Base-by-base conservation (phyloP, 169 alveolate species). In the Plasmodium gaboni region DNA sequence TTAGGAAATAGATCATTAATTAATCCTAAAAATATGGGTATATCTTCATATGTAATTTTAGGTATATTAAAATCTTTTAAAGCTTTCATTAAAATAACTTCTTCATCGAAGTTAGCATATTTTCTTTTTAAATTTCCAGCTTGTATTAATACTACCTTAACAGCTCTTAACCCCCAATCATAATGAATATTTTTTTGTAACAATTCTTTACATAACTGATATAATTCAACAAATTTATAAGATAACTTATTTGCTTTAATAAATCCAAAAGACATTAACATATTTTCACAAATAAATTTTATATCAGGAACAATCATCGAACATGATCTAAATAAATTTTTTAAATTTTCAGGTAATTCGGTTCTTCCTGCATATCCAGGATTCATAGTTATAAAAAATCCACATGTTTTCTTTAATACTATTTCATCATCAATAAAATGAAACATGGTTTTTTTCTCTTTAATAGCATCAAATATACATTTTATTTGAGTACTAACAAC, bases 361-460 rank as follows among this genome's bases (percentile, higher is more conserved):
- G 99, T 96, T 90, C 99, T 95, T 64, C 99, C 99, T 38, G 99
- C 99, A 92, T 98, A 98, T 48, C 99, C 99, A 22, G 99, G 99
- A 73, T 98, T 98, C 99, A 97, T 97, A 15, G 99, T 98, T 68
- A 97, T 93, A 88, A 93, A 93, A 28, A 89, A 88, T 13, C 96
- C 97, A 65, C 94, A 88, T 28, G 96, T 94, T 70, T 91, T 89
- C 67, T 92, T 89, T 70, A 95, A 89, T 13, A 85, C 92, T 19
- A 95, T 88, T 60, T 93, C 95, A 61, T 94, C 92, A 53, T 95
- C 96, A n/a, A 94, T 93, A 91, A 95, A 88, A 74, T 95, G 95
- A 26, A 95, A 93, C 46, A 96, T 80, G 15, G 74, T 88, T 68
- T 72, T 89, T 44, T 76, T 89, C 22, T 96, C 98, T 70, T 96